A percentile compares a stretch with the other conserved stretches of the same genome.
phyloP scores from a whole-genome alignment of 345 rosid species.

The Pistacia integerrima region DNA sequence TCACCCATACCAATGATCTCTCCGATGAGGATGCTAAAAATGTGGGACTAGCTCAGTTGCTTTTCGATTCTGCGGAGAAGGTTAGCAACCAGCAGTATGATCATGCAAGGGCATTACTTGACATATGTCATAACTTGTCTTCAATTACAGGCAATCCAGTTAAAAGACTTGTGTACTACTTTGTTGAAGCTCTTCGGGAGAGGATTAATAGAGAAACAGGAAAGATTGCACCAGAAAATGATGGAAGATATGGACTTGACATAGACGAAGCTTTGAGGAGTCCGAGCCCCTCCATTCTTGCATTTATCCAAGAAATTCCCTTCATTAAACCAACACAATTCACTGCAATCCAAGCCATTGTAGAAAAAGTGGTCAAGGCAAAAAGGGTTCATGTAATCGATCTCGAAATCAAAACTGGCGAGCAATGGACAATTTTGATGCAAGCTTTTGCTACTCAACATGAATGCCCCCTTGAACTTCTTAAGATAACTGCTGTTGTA shows the following conservation, averaged over 20 bases:
- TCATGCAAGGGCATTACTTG: conserved; percentile 16
- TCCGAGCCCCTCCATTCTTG: too few relatives aligned
- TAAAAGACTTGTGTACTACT: conserved; percentile 20
- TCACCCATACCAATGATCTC: background rate
- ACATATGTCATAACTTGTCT: conserved; percentile 7
- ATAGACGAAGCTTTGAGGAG: background rate
- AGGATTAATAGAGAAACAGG: conserved; percentile 16
- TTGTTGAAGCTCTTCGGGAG: conserved; percentile 20
- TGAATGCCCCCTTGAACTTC: conserved; percentile 27
- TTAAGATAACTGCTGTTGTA: conserved; percentile 33
- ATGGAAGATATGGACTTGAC: background rate
- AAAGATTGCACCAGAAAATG: background rate
- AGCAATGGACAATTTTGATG: conserved; percentile 36
- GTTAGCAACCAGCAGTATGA: conserved; percentile 12
- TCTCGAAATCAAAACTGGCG: background rate
- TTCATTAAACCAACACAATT: too few relatives aligned
- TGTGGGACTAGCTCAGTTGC: conserved; percentile 24
- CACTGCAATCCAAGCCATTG: too few relatives aligned
- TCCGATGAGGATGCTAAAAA: background rate
- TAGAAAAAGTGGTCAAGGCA: too few relatives aligned
- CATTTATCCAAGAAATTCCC: too few relatives aligned
- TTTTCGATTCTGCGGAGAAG: conserved; percentile 22
- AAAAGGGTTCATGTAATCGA: too few relatives aligned
- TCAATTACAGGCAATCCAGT: conserved; percentile 21
- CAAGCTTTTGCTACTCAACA: conserved; percentile 26